phyloP scores from a whole-genome alignment of 371 early-diverging fungal species.

The Sporodiniella umbellata region DNA sequence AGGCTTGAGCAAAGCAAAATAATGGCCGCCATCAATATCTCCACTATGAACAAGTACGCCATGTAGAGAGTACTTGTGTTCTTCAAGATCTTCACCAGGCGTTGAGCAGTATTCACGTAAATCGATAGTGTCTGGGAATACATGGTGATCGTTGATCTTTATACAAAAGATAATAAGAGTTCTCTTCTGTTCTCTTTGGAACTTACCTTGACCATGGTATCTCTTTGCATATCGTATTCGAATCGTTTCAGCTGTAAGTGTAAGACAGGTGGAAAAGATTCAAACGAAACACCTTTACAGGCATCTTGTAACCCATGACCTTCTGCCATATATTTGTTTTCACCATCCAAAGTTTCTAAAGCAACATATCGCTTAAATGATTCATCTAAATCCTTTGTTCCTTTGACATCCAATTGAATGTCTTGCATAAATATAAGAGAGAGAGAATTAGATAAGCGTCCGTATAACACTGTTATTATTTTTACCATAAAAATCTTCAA shows the following conservation, averaged over 20 bases:
- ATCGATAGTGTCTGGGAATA: slow-evolving; percentile 89
- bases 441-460: neutral
- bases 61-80: slow-evolving; percentile 63
- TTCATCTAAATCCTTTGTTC: slow-evolving; percentile 80
- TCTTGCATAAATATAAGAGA: slow-evolving; percentile 46
- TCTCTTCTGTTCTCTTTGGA: neutral
- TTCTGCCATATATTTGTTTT: slow-evolving; percentile 97
- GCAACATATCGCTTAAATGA: slow-evolving; percentile 89
- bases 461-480: neutral
- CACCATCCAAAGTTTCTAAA: slow-evolving; percentile 92
- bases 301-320: slow-evolving; percentile 96
- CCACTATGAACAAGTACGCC: slow-evolving; percentile 98
- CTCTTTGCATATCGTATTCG: slow-evolving; percentile 93
- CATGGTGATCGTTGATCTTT: slow-evolving; percentile 94
- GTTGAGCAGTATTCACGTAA: slow-evolving; percentile 73
- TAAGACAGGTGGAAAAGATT: slow-evolving; percentile 93
- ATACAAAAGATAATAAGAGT: neutral
- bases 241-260: slow-evolving; percentile 98
- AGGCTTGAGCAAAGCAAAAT: slow-evolving; percentile 90
- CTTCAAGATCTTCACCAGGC: slow-evolving; percentile 13
- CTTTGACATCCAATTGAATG: slow-evolving; percentile 94
- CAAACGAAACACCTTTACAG: slow-evolving; percentile 93
- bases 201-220: slow-evolving; percentile 86
- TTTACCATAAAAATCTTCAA: slow-evolving; percentile 62
- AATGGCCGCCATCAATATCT: slow-evolving; percentile 95